Conservation (phyloP, 1,139 yeast genomes). For the Pichia norvegensis region DNA sequence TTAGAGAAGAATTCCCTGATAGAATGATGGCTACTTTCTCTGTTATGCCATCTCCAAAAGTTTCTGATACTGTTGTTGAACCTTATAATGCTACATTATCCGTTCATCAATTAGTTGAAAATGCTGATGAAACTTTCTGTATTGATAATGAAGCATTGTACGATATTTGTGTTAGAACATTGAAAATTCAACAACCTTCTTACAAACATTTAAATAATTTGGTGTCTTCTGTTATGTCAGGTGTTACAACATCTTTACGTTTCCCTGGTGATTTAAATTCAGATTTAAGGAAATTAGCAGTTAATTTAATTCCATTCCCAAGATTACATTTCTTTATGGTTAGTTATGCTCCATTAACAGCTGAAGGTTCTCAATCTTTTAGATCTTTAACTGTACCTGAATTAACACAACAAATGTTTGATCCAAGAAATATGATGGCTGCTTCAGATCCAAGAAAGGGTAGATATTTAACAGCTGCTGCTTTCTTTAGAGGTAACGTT, state of each 20-base stretch:
- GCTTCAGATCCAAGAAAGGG: slow-evolving; percentile 89
- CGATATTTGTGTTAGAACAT: slow-evolving; percentile 79
- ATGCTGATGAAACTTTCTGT: slow-evolving; percentile 88
- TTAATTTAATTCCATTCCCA: slow-evolving; percentile 89
- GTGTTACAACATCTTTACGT: slow-evolving; percentile 82
- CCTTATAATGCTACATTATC: slow-evolving; percentile 91
- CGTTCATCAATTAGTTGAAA: slow-evolving; percentile 85
- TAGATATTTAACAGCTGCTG: slow-evolving; percentile 88
- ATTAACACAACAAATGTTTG: slow-evolving; percentile 88
- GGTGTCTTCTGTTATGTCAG: slow-evolving; percentile 88
- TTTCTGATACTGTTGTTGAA: slow-evolving; percentile 87
- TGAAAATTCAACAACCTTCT: slow-evolving; percentile 71
- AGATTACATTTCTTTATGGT: slow-evolving; percentile 93
- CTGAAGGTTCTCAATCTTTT: slow-evolving; percentile 72
- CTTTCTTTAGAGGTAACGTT: slow-evolving; percentile 88
- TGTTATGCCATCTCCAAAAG: slow-evolving; percentile 85
- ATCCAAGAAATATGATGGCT: slow-evolving; percentile 91
- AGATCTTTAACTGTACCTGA: slow-evolving; percentile 83
- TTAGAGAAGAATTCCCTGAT: slow-evolving; percentile 85
- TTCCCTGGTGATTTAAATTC: slow-evolving; percentile 93
- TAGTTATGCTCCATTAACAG: slow-evolving; percentile 85
- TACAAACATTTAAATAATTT: slow-evolving; percentile 71
- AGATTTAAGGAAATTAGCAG: slow-evolving; percentile 85
- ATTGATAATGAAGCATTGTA: slow-evolving; percentile 90
- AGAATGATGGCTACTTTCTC: slow-evolving; percentile 96